Evolutionary conservation across 1,284 basidiomycete genomes (phyloP).

Genomic region (Coniferiporia sulphurascens): DNA sequence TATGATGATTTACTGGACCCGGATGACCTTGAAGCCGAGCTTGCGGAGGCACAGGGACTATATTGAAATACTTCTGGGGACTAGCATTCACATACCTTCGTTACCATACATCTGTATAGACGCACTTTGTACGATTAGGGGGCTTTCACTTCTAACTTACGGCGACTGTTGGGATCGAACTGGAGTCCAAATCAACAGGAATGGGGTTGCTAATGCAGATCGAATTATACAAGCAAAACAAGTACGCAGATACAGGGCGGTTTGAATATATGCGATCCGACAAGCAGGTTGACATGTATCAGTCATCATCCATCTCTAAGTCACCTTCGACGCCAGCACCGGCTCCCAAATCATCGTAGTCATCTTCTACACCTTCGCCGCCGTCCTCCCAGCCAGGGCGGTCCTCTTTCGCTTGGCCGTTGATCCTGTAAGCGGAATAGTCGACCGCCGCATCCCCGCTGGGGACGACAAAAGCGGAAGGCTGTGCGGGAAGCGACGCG

Average conservation of each 20-base stretch:
- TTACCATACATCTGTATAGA: background rate
- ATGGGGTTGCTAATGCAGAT: background rate
- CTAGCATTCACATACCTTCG: background rate
- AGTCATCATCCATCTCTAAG: slow-evolving; percentile 64
- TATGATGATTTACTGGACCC: background rate
- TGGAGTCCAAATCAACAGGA: too few species aligned
- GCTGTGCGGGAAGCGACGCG: slow-evolving; percentile 35
- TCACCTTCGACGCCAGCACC: slow-evolving; percentile 68
- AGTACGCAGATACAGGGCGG: too few species aligned
- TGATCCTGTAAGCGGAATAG: slow-evolving; percentile 15
- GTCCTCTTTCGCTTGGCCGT: slow-evolving; percentile 26
- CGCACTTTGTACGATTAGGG: too few species aligned
- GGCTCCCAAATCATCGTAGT: slow-evolving; percentile 63
- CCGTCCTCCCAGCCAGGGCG: slow-evolving; percentile 32
- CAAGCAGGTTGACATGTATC: background rate
- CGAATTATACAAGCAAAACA: background rate
- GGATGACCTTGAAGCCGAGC: background rate
- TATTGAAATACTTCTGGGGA: background rate
- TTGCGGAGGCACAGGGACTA: background rate
- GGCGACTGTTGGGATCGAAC: too few species aligned
- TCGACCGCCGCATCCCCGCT: background rate
- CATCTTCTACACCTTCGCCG: slow-evolving; percentile 29
- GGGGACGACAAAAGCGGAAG: background rate
- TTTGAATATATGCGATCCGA: background rate
- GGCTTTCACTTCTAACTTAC: too few species aligned